Base-by-base conservation (phyloP, 1,284 basidiomycete genomes). In the Sanghuangporus sanghuang region DNA sequence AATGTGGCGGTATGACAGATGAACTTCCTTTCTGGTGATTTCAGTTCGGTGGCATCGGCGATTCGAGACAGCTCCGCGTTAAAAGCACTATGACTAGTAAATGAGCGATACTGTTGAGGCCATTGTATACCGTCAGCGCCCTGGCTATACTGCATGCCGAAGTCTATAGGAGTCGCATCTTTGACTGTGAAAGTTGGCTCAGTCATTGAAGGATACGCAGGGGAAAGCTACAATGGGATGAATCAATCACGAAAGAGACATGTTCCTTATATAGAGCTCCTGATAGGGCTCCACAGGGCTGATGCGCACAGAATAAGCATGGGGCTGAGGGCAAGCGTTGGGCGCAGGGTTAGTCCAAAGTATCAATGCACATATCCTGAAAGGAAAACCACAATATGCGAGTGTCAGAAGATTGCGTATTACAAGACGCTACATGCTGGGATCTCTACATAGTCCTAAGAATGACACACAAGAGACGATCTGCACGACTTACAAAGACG, bases 41-140 rank as follows among this genome's bases (percentile, higher is more conserved):
- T 59, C 69, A 69, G n/a, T 68, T 70, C 48, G 68, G 32, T n/a
- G 16, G 59, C 21, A 18, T 57, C 52, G 16, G 66, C 53, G 8
- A 53, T 46, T 16, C 55, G 46, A 12, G 40, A 27, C 7, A 65
- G 50, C 42, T 64, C 57, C 7, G 42, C 16, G 38, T 65, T 59
- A 14, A 66, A 59, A 6, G 44, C 62, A 23, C 35, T 7, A 42
- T 65, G 65, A 16, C 27, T 60, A 14, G 18, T 39, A 44, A 18
- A 87, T 75, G 35, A 79, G 73, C 63, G 77, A 68, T 84, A 87
- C 5, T 81, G 73, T 53, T 81, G 79, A 6, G 85, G 85, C 85
- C 85, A 86, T 12, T 60, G 40, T 3, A 57, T 35, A 7, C 16
- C 18, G 18, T 48, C 54, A 23, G 46, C 40, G 27, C 46, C 52